Percentiles rank a stretch among this genome's conserved stretches.
Conservation (phyloP, 192 early-diverging fungal genomes). For the Coemansia sp. region DNA sequence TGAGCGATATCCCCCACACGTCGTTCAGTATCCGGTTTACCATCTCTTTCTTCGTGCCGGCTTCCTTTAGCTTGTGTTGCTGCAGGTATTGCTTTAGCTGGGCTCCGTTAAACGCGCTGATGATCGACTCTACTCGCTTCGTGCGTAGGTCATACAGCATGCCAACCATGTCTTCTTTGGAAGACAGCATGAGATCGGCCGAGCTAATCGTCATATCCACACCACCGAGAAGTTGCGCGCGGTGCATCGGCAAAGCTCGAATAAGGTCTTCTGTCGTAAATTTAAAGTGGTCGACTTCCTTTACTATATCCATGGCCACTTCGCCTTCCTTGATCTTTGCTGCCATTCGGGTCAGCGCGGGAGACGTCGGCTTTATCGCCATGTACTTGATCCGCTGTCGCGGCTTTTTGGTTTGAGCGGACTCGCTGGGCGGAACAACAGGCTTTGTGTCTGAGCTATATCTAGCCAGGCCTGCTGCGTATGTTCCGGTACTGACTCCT, state of each 20-base stretch:
- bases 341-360: slow-evolving; percentile 25
- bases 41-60: slow-evolving; percentile 31
- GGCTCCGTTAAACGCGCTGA: slow-evolving; percentile 11
- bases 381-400: slow-evolving; percentile 9
- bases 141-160: slow-evolving; percentile 19
- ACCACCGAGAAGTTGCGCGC: slow-evolving; percentile 6
- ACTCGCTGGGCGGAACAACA: neutral
- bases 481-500: neutral
- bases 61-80: neutral
- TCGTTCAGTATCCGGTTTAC: slow-evolving; percentile 33
- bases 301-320: neutral
- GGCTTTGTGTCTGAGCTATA: slow-evolving; percentile 1
- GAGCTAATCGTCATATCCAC: slow-evolving; percentile 2
- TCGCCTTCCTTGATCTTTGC: slow-evolving; percentile 11
- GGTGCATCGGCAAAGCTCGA: slow-evolving; percentile 21
- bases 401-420: neutral
- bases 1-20: slow-evolving; percentile 38
- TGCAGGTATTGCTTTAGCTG: slow-evolving; percentile 41
- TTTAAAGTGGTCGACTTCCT: slow-evolving; percentile 31
- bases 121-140: slow-evolving; percentile 13
- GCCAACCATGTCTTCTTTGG: slow-evolving; percentile 12
- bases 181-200: slow-evolving; percentile 5
- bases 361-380: slow-evolving; percentile 24
- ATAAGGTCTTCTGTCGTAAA: slow-evolving; percentile 37
- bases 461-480: neutral